A percentile compares a stretch with the other conserved stretches of the same genome.
phyloP scores from a whole-genome alignment of 345 rosid species.

The Punica granatum region DNA sequence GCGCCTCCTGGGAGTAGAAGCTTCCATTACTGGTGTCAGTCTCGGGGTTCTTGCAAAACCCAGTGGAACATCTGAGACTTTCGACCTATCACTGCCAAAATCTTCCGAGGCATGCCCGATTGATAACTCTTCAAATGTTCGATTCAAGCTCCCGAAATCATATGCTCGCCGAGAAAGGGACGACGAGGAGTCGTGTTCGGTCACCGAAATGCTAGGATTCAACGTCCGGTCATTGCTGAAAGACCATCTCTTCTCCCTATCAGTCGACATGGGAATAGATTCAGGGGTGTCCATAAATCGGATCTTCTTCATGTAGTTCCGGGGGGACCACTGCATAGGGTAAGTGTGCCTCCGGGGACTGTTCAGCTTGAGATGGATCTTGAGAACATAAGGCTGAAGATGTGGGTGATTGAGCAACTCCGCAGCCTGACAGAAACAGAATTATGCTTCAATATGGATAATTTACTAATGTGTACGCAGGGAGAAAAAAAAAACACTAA shows the following conservation, averaged over 20 bases:
- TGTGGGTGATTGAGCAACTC: constrained; percentile 80
- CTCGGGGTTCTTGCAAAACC: constrained; percentile 37
- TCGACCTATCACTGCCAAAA: constrained; percentile 21
- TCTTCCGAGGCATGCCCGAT: constrained; percentile 35
- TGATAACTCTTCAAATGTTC: constrained; percentile 45
- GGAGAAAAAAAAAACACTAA: neutral
- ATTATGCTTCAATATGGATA: neutral
- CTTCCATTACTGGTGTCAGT: constrained; percentile 24
- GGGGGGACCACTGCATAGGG: constrained; percentile 37
- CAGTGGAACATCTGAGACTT: constrained; percentile 21
- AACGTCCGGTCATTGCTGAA: constrained; percentile 64
- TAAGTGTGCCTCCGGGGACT: constrained; percentile 47
- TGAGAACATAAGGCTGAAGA: constrained; percentile 69
- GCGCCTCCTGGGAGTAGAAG: constrained; percentile 30
- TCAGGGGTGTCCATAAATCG: constrained; percentile 36
- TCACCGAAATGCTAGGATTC: constrained; percentile 58
- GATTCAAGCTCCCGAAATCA: constrained; percentile 31
- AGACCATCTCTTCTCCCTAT: constrained; percentile 51
- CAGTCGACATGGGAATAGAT: constrained; percentile 14
- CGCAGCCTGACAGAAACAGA: constrained; percentile 49
- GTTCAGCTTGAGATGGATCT: constrained; percentile 61
- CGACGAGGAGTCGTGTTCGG: constrained; percentile 39
- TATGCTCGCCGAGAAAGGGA: constrained; percentile 40
- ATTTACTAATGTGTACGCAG: no score
- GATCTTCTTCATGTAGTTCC: constrained; percentile 40